A percentile compares a stretch with the other conserved stretches of the same genome.
phyloP scores from a whole-genome alignment of 306 rosid genomes.

The Erythrophleum fordii region DNA sequence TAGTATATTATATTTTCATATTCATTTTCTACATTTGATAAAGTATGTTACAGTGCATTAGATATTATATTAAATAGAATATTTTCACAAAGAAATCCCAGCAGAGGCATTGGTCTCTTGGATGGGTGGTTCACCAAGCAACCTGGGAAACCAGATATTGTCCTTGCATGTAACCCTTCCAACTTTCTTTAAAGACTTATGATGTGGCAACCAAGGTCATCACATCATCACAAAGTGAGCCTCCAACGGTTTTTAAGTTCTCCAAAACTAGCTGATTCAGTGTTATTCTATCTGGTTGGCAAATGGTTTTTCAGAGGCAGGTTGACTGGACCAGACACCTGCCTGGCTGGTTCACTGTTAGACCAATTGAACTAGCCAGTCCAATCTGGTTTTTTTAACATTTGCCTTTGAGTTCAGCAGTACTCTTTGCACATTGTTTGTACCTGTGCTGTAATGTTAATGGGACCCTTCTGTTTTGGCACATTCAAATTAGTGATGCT shows the following conservation, averaged over 20 bases:
- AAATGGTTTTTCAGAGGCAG: background rate
- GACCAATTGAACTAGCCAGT: background rate
- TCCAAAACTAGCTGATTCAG: background rate
- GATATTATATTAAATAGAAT: background rate
- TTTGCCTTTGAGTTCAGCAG: background rate
- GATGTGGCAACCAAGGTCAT: background rate
- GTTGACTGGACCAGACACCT: background rate
- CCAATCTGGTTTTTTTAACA: background rate
- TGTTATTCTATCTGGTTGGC: background rate
- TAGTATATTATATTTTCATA: background rate
- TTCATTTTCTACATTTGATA: background rate
- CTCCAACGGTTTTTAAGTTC: background rate
- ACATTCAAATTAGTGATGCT: slow-evolving; percentile 16
- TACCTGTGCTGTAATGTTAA: background rate
- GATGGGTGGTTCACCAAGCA: background rate
- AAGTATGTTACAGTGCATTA: background rate
- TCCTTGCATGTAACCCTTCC: background rate
- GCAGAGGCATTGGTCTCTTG: background rate
- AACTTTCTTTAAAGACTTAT: background rate
- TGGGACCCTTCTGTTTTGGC: background rate
- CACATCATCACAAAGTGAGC: background rate
- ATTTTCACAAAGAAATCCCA: background rate
- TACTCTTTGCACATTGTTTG: background rate
- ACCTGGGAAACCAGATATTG: background rate
- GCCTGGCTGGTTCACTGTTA: background rate